Conservation (phyloP, 2,329 filamentous ascomycete species). For the Beauveria medogensis region DNA sequence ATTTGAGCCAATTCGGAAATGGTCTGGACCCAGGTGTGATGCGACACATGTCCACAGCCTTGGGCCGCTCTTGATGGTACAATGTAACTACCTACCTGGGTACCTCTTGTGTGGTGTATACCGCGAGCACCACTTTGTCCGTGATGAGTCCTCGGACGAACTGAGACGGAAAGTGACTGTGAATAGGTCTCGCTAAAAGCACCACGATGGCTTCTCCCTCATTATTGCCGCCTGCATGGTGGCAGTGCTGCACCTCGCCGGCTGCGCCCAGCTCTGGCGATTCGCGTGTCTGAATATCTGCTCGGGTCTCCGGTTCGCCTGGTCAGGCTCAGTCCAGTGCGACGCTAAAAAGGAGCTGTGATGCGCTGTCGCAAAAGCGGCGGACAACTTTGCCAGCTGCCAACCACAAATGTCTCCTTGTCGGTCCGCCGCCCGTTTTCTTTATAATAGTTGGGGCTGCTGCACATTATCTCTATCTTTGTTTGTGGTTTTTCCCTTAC, state of each 20-base stretch:
- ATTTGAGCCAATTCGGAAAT: too few relatives aligned
- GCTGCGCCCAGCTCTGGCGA: conserved; percentile 2
- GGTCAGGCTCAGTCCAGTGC: not conserved
- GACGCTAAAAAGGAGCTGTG: not conserved
- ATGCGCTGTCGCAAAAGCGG: conserved; percentile 3
- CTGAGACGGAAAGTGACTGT: too few relatives aligned
- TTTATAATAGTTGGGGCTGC: conserved; percentile 9
- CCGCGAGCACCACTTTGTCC: too few relatives aligned
- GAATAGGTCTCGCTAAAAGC: too few relatives aligned
- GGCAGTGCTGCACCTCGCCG: not conserved
- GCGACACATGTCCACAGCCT: too few relatives aligned
- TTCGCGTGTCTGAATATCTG: not conserved
- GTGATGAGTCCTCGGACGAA: too few relatives aligned
- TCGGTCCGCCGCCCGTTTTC: conserved; percentile 3
- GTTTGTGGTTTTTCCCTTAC: not conserved
- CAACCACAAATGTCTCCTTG: not conserved
- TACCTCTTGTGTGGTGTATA: too few relatives aligned
- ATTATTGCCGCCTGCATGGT: not conserved
- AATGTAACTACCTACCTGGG: too few relatives aligned
- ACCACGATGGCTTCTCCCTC: not conserved
- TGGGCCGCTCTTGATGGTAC: too few relatives aligned
- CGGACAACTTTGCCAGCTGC: conserved; percentile 3
- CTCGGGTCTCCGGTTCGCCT: not conserved
- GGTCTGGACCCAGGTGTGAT: too few relatives aligned
- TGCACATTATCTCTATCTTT: conserved; percentile 4